Conservation (phyloP, 768 basidiomycete genomes). For the Pisolithus albus region DNA sequence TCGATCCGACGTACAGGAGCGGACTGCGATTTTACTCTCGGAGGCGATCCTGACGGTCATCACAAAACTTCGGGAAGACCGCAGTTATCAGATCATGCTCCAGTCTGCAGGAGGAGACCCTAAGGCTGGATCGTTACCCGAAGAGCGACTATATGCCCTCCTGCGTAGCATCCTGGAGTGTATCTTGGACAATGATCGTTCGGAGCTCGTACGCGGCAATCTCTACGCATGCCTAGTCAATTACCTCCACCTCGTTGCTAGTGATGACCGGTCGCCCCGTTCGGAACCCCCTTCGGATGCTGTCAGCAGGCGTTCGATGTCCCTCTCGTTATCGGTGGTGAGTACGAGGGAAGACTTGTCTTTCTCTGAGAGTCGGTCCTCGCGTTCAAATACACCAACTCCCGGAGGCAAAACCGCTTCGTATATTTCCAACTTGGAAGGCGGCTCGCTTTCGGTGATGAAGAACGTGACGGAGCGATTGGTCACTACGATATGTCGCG, state of each 20-base stretch:
- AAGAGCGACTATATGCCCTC: conserved; percentile 70
- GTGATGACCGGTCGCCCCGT: conserved; percentile 12
- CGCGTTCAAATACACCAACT: conserved; percentile 11
- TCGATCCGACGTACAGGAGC: conserved; percentile 57
- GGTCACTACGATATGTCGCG: conserved; percentile 68
- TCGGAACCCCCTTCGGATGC: conserved; percentile 12
- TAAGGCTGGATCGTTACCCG: conserved; percentile 64
- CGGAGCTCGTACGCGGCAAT: conserved; percentile 87
- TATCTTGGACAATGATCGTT: conserved; percentile 66
- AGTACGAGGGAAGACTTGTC: conserved; percentile 35
- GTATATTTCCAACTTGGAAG: conserved; percentile 41
- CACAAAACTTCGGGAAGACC: conserved; percentile 83
- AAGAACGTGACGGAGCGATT: conserved; percentile 67
- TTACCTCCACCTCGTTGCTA: conserved; percentile 64
- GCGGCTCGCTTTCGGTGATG: conserved; percentile 59
- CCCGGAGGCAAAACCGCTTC: conserved; percentile 5
- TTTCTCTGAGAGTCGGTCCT: conserved; percentile 32
- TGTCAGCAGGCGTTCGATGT: conserved; percentile 21
- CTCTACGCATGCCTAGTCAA: conserved; percentile 90
- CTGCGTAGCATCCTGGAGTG: conserved; percentile 70
- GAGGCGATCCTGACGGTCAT: conserved; percentile 76
- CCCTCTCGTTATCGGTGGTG: conserved; percentile 29
- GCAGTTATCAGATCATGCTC: conserved; percentile 60
- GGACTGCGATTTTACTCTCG: conserved; percentile 75
- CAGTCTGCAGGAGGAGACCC: conserved; percentile 59